Evolutionary conservation across 2,329 filamentous ascomycete species (phyloP).

Genomic region (Leptographium lundbergii): DNA sequence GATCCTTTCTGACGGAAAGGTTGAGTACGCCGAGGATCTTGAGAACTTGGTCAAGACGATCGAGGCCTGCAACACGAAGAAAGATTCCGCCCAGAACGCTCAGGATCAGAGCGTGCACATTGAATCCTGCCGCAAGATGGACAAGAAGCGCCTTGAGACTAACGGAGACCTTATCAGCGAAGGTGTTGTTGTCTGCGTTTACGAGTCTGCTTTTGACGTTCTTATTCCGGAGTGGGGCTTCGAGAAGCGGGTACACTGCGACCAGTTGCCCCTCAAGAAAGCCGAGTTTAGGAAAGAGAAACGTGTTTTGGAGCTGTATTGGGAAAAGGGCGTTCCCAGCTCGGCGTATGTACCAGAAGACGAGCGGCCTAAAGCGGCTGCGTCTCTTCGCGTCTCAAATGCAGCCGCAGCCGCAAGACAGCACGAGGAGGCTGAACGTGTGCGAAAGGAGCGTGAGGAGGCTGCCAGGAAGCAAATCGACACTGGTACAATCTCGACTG

Average conservation of each 20-base stretch:
- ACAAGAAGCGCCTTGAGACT: slow-evolving; percentile 73
- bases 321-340: slow-evolving; percentile 98
- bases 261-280: slow-evolving; percentile 95
- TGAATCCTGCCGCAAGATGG: slow-evolving; percentile 91
- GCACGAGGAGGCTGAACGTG: slow-evolving; percentile 70
- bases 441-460: slow-evolving; percentile 78
- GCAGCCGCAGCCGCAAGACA: slow-evolving; percentile 66
- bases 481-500: slow-evolving; percentile 84
- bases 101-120: slow-evolving; percentile 99
- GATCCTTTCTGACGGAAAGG: slow-evolving; percentile 65
- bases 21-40: slow-evolving; percentile 80
- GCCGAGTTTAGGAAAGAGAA: slow-evolving; percentile 98
- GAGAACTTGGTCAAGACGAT: slow-evolving; percentile 84
- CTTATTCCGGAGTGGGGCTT: slow-evolving; percentile 97
- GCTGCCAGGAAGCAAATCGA: slow-evolving; percentile 87
- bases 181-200: slow-evolving; percentile 91
- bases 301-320: slow-evolving; percentile 89
- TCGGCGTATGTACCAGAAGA: slow-evolving; percentile 95
- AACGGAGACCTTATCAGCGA: slow-evolving; percentile 90
- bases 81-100: slow-evolving; percentile 91
- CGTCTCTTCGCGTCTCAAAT: slow-evolving; percentile 60
- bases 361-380: slow-evolving; percentile 76
- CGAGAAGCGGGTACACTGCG: slow-evolving; percentile 97
- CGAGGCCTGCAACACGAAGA: slow-evolving; percentile 96
- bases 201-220: slow-evolving; percentile 97